A percentile compares a stretch with the other conserved stretches of the same genome.
These are phyloP conservation scores for Theileria equi DNA, from an alignment of 169 alveolate genomes.

Conservation along the genomic window DNA sequence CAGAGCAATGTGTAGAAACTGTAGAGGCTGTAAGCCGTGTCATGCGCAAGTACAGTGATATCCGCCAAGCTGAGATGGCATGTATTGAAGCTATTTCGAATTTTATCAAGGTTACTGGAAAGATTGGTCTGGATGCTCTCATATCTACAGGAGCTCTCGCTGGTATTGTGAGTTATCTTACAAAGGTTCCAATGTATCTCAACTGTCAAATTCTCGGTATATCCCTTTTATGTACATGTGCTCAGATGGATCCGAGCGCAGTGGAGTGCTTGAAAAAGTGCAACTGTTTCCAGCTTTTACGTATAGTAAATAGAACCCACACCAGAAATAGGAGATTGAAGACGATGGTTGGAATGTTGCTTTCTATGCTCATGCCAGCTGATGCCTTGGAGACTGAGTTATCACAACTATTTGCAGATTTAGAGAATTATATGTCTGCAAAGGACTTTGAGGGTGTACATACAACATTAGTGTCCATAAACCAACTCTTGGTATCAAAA, in stretches of 20 bases:
- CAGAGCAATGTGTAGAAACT: constrained; percentile 63
- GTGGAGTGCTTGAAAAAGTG: constrained; percentile 63
- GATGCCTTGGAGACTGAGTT: constrained; percentile 83
- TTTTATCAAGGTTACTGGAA: constrained; percentile 71
- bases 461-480: constrained; percentile 61
- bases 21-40: constrained; percentile 75
- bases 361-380: constrained; percentile 86
- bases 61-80: constrained; percentile 79
- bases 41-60: constrained; percentile 82
- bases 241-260: constrained; percentile 72
- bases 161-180: constrained; percentile 75
- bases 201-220: constrained; percentile 82
- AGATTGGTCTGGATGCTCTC: constrained; percentile 67
- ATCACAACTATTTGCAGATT: constrained; percentile 75
- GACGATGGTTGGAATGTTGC: constrained; percentile 81
- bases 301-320: constrained; percentile 79
- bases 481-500: constrained; percentile 68
- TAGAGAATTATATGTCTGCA: constrained; percentile 64
- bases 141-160: constrained; percentile 72
- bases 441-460: constrained; percentile 66
- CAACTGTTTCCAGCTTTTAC: constrained; percentile 62
- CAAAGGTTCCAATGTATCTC: constrained; percentile 81
- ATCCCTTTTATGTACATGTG: constrained; percentile 70
- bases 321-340: constrained; percentile 77
- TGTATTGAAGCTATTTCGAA: constrained; percentile 77